Conservation (phyloP, 1,139 yeast genomes). For the Candida smagusa region DNA sequence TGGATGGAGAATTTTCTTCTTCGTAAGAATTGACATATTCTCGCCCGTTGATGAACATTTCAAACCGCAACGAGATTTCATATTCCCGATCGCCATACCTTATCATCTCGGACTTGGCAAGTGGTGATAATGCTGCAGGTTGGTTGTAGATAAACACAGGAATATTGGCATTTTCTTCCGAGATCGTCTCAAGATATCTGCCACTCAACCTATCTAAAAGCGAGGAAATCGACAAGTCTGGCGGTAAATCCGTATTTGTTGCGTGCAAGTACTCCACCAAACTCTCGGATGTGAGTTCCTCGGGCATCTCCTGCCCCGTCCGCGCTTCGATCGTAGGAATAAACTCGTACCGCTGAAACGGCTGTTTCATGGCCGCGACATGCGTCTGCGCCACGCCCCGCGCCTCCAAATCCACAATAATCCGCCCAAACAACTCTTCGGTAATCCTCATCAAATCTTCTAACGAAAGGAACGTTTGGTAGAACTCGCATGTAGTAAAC, state of each 20-base stretch:
- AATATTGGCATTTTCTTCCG: conserved; percentile 23
- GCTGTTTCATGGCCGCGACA: conserved; percentile 16
- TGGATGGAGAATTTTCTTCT: conserved; percentile 85
- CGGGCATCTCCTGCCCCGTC: conserved; percentile 42
- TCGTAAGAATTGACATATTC: conserved; percentile 95
- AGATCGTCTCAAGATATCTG: conserved; percentile 61
- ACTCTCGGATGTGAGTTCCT: conserved; percentile 30
- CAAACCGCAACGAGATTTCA: conserved; percentile 69
- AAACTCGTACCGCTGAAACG: conserved; percentile 50
- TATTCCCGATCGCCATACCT: conserved; percentile 24
- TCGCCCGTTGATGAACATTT: conserved; percentile 71
- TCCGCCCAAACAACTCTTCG: conserved; percentile 48
- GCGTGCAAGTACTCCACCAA: conserved; percentile 36
- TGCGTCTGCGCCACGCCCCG: conserved; percentile 9
- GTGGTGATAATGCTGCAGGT: conserved; percentile 82
- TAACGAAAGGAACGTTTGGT: conserved; percentile 72
- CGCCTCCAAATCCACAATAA: conserved; percentile 23
- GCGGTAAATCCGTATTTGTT: conserved; percentile 37
- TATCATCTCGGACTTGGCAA: conserved; percentile 62
- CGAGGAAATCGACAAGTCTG: conserved; percentile 46
- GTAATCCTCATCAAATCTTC: conserved; percentile 66
- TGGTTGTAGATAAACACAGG: conserved; percentile 83
- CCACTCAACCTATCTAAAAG: conserved; percentile 67
- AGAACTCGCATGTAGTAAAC: conserved; percentile 90
- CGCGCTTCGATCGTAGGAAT: conserved; percentile 52